Evolutionary conservation across 176 grass and related monocot genomes (phyloP).

Genomic region (Cenchrus purpureus): DNA sequence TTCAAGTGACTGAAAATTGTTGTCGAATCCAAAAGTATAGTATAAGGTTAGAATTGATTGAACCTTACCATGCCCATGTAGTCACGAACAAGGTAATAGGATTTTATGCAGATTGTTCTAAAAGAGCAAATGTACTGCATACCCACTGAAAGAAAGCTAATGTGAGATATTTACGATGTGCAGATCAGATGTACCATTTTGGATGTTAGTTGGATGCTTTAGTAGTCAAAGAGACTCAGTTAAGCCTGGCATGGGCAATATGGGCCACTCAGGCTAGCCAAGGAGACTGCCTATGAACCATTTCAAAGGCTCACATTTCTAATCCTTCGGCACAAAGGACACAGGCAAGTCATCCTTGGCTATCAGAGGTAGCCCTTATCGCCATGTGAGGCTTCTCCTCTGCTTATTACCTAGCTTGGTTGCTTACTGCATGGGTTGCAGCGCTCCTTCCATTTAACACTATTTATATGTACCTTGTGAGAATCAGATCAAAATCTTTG

Average conservation of each 20-base stretch:
- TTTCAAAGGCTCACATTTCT: conserved; percentile 1
- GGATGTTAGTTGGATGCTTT: background rate
- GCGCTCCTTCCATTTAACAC: conserved; percentile 1
- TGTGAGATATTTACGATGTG: background rate
- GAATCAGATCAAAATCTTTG: conserved; percentile 9
- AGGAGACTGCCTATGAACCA: conserved; percentile 52
- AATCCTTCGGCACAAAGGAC: conserved; percentile 5
- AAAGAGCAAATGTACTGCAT: background rate
- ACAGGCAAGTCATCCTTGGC: conserved; percentile 47
- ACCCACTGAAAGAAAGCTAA: background rate
- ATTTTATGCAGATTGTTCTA: background rate
- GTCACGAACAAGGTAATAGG: background rate
- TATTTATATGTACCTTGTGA: conserved; percentile 21
- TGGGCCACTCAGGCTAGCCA: conserved; percentile 43
- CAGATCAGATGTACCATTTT: background rate
- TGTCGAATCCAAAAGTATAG: background rate
- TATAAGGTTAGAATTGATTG: background rate
- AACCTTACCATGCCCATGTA: background rate
- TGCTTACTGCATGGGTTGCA: background rate
- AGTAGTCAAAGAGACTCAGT: conserved; percentile 2
- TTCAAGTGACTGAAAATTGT: background rate
- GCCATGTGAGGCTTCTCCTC: conserved; percentile 37
- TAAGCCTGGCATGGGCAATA: conserved; percentile 37
- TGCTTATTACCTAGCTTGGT: background rate
- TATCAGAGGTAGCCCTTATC: conserved; percentile 25